A percentile compares a stretch with the other conserved stretches of the same genome.
phyloP scores from a whole-genome alignment of 148 eudicot species.

The Camellia sinensis region DNA sequence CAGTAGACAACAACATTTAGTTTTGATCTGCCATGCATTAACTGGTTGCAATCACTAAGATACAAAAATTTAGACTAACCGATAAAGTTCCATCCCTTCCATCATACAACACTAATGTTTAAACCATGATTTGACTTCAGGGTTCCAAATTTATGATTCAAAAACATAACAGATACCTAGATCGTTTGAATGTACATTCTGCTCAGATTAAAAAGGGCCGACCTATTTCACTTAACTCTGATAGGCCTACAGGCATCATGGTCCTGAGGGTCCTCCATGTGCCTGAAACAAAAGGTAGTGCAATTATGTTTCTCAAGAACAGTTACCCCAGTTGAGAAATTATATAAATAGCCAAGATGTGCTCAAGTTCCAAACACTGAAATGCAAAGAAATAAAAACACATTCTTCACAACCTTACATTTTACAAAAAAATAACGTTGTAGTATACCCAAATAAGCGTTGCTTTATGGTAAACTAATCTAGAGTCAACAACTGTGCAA shows the following conservation, averaged over 20 bases:
- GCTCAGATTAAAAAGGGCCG: too few relatives aligned
- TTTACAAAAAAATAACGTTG: neutral
- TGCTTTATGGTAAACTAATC: neutral
- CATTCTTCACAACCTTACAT: neutral
- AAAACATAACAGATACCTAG: neutral
- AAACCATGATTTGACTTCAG: too few relatives aligned
- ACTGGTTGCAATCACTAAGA: too few relatives aligned
- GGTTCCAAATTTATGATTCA: neutral
- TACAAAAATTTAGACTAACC: too few relatives aligned
- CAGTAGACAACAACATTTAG: too few relatives aligned
- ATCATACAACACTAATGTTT: too few relatives aligned
- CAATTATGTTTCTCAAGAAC: neutral
- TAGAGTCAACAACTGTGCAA: neutral
- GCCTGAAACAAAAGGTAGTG: neutral
- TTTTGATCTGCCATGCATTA: too few relatives aligned
- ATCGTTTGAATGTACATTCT: neutral
- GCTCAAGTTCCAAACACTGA: neutral
- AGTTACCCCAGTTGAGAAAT: slow-evolving; percentile 2
- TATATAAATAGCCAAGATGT: neutral
- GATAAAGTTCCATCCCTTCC: too few relatives aligned
- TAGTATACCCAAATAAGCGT: neutral
- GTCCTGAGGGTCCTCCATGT: too few relatives aligned
- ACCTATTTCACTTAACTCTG: too few relatives aligned
- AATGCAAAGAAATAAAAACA: neutral
- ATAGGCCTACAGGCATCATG: too few relatives aligned